Percentiles rank a stretch among this genome's conserved stretches.
Evolutionary conservation across 1,284 basidiomycete genomes (phyloP).

Genomic region (Ganoderma resinaceum): DNA sequence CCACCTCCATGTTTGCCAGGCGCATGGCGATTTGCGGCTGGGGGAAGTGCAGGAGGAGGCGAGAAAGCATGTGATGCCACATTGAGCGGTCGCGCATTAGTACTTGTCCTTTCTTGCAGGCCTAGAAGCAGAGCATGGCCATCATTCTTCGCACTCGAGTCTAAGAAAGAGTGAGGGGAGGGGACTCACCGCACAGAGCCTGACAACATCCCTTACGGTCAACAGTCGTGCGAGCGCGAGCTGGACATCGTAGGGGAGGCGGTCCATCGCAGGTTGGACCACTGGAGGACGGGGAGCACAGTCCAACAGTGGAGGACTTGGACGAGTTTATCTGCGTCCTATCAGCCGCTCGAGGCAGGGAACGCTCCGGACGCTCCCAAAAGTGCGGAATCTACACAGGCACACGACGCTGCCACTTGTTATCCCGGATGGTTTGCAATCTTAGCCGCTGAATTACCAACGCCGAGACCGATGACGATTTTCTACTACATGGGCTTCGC

Average conservation of each 20-base stretch:
- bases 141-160: conserved; percentile 5
- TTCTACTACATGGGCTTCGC: conserved; percentile 1
- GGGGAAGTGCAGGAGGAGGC: conserved; percentile 25
- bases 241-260: conserved; percentile 28
- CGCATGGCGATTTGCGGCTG: conserved; percentile 23
- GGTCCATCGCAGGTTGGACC: conserved; percentile 13
- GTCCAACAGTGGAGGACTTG: conserved; percentile 2
- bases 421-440: conserved; percentile 13
- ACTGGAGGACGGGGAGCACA: conserved; percentile 7
- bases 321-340: conserved; percentile 26
- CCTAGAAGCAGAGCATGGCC: conserved; percentile 8
- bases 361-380: conserved; percentile 12
- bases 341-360: conserved; percentile 22
- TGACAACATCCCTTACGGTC: conserved; percentile 20
- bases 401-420: conserved; percentile 19
- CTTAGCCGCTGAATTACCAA: conserved; percentile 13
- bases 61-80: conserved; percentile 25
- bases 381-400: conserved; percentile 13
- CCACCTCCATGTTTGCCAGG: conserved; percentile 13
- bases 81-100: conserved; percentile 26
- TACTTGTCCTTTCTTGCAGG: conserved; percentile 22
- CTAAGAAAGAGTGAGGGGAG: background rate
- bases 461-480: conserved; percentile 32
- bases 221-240: conserved; percentile 22
- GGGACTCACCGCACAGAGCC: conserved; percentile 26